A percentile compares a stretch with the other conserved stretches of the same genome.
These are phyloP conservation scores for Phytophthora cajani DNA, from an alignment of 352 stramenopile species.

Conservation along the genomic window DNA sequence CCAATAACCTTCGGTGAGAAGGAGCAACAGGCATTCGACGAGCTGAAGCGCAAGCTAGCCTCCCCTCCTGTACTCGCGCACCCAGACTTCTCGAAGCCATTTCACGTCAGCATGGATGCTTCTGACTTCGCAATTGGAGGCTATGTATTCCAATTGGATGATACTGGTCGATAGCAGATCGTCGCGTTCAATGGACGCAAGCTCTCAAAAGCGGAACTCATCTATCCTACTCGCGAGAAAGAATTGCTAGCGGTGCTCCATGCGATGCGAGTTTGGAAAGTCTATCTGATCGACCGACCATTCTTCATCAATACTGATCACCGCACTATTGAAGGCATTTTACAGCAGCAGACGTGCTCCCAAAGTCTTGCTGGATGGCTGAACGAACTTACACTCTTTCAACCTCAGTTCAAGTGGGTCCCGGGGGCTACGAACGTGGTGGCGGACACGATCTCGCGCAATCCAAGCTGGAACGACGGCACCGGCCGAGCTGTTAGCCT, in stretches of 20 bases:
- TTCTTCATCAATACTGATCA: conserved; percentile 7
- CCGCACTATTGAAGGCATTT: not conserved
- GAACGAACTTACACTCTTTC: conserved; percentile 10
- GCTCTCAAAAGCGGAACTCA: not conserved
- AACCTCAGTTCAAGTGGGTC: conserved; percentile 11
- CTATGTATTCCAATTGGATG: not conserved
- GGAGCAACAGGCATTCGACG: not conserved
- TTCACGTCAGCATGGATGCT: conserved; percentile 11
- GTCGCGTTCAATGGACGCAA: not conserved
- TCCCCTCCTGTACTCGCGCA: conserved; percentile 7
- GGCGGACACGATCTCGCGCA: conserved; percentile 6
- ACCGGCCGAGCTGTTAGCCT: conserved; percentile 2
- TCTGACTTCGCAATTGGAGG: conserved; percentile 8
- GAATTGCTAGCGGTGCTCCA: conserved; percentile 4
- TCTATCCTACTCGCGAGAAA: conserved; percentile 10
- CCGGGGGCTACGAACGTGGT: conserved; percentile 8
- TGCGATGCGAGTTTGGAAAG: conserved; percentile 9
- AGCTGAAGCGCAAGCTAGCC: not conserved
- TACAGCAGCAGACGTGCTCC: conserved; percentile 10
- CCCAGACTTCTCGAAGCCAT: conserved; percentile 5
- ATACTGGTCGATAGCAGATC: not conserved
- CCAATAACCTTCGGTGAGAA: not conserved
- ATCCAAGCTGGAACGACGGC: conserved; percentile 12
- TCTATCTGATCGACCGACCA: conserved; percentile 3
- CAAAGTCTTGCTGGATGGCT: conserved; percentile 1